These are phyloP conservation scores for Fusarium zealandicum DNA, from an alignment of 2,329 filamentous ascomycete species.

Conservation along the genomic window DNA sequence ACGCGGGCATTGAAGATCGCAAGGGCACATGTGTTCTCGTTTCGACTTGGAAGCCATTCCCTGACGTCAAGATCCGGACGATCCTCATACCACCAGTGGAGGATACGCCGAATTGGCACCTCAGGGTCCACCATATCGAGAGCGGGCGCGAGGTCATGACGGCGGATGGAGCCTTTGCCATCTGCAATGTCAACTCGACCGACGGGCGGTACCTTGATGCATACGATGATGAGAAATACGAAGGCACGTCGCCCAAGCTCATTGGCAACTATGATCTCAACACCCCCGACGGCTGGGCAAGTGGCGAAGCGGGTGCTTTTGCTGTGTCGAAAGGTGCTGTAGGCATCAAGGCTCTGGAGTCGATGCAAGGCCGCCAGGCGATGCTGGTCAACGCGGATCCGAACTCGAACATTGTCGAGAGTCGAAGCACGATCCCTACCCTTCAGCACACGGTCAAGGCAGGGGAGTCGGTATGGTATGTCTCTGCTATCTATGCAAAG, in stretches of 20 bases:
- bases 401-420: constrained; percentile 79
- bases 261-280: constrained; percentile 67
- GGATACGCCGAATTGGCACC: constrained; percentile 71
- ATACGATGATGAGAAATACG: constrained; percentile 54
- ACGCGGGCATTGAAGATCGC: constrained; percentile 66
- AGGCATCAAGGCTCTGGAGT: constrained; percentile 64
- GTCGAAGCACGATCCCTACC: constrained; percentile 74
- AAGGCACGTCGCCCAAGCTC: constrained; percentile 62
- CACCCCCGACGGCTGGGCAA: constrained; percentile 60
- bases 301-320: constrained; percentile 60
- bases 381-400: constrained; percentile 78
- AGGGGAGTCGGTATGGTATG: constrained; percentile 69
- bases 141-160: constrained; percentile 70
- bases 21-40: constrained; percentile 66
- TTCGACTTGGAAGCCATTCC: constrained; percentile 74
- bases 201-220: constrained; percentile 59
- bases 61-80: constrained; percentile 71
- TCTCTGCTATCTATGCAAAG: constrained; percentile 75
- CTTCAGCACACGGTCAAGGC: constrained; percentile 67
- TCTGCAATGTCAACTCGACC: constrained; percentile 60
- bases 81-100: constrained; percentile 68
- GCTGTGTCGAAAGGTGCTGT: constrained; percentile 64
- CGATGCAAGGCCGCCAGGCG: constrained; percentile 59
- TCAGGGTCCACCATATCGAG: constrained; percentile 68
- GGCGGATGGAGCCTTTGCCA: constrained; percentile 78